Evolutionary conservation across 2,329 filamentous ascomycete species (phyloP).

Genomic region (Colletotrichum acutatum): DNA sequence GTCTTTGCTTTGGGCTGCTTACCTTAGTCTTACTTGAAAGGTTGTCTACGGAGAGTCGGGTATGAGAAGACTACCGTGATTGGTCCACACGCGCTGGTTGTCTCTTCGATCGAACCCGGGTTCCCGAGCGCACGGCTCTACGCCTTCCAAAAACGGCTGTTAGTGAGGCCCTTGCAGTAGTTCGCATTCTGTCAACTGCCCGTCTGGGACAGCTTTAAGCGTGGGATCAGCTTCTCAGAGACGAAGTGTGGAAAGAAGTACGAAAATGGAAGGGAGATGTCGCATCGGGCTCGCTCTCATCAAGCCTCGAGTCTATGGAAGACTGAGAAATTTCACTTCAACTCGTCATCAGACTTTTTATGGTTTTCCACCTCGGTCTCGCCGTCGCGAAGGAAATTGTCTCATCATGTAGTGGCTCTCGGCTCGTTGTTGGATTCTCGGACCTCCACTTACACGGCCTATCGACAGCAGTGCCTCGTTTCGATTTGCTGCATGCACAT

Average conservation of each 20-base stretch:
- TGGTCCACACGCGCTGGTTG: not conserved
- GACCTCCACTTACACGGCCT: conserved; percentile 15
- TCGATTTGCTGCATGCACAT: conserved; percentile 12
- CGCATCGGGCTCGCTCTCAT: not conserved
- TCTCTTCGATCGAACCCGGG: not conserved
- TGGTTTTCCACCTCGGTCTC: not conserved
- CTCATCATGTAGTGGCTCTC: not conserved
- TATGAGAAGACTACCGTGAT: not conserved
- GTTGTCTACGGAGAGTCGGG: not conserved
- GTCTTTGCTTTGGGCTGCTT: not conserved
- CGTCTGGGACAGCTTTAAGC: not conserved
- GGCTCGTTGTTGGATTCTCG: not conserved
- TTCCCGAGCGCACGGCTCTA: conserved; percentile 19
- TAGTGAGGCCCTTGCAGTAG: not conserved
- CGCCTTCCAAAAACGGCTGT: conserved; percentile 21
- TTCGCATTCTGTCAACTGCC: not conserved
- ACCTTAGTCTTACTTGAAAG: not conserved
- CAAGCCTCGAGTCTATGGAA: not conserved
- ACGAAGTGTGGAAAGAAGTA: not conserved
- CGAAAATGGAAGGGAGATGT: not conserved
- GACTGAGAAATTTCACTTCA: not conserved
- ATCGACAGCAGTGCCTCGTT: conserved; percentile 9
- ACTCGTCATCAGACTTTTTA: not conserved
- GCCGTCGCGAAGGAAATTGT: not conserved
- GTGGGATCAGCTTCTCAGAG: not conserved